Conservation (phyloP, 169 alveolate species). For the Nephromyces sp. region DNA sequence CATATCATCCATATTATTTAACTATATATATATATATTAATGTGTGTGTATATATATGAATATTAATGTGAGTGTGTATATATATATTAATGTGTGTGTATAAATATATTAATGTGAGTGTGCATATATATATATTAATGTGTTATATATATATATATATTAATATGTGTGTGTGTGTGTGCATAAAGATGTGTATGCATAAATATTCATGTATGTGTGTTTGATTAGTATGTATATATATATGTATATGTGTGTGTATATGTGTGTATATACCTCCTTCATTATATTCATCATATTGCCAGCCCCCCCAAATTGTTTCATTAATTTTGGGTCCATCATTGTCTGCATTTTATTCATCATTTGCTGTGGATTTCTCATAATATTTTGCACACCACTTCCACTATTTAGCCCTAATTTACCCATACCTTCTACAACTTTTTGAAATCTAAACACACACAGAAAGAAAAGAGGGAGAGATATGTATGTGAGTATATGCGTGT, state of each 20-base stretch:
- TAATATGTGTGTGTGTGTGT: neutral
- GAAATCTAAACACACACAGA: conserved; percentile 47
- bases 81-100: neutral
- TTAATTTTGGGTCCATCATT: conserved; percentile 88
- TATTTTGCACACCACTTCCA: conserved; percentile 60
- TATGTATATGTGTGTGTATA: neutral
- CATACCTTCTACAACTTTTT: conserved; percentile 91
- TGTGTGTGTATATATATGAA: too few species aligned
- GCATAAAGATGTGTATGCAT: neutral
- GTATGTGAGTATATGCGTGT: neutral
- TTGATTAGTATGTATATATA: neutral
- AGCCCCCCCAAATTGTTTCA: conserved; percentile 92
- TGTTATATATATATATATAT: neutral
- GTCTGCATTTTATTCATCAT: conserved; percentile 83
- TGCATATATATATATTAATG: neutral
- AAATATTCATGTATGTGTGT: neutral
- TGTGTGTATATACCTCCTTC: conserved; percentile 59
- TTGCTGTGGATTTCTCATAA: conserved; percentile 88
- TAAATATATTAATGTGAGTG: neutral
- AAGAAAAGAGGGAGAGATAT: neutral
- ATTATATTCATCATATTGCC: conserved; percentile 83
- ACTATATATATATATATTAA: conserved; percentile 11
- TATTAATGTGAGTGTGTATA: too few species aligned
- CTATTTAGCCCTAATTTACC: conserved; percentile 88
- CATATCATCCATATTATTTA: conserved; percentile 16